Percentiles rank a stretch among this genome's conserved stretches.
These are phyloP conservation scores for Clonostachys chloroleuca DNA, from an alignment of 2,329 filamentous ascomycete genomes.

Conservation along the genomic window DNA sequence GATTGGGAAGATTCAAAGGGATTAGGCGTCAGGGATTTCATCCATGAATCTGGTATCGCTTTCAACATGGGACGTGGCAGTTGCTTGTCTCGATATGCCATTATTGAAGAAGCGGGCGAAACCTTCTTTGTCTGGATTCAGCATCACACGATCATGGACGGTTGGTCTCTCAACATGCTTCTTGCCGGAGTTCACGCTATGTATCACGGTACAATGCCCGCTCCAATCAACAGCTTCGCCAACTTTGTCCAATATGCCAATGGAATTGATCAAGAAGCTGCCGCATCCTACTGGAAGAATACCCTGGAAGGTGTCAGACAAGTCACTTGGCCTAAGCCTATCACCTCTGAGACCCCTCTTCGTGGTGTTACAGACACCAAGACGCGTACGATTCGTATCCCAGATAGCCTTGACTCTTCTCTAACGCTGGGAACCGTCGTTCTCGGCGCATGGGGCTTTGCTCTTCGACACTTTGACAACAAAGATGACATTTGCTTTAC, in stretches of 20 bases:
- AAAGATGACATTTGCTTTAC: slow-evolving; percentile 27
- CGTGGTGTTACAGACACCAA: neutral
- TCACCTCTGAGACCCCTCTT: neutral
- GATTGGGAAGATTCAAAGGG: slow-evolving; percentile 1
- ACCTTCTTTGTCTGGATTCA: slow-evolving; percentile 13
- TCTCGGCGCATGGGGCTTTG: slow-evolving; percentile 18
- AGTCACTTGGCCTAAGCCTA: neutral
- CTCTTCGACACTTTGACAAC: slow-evolving; percentile 14
- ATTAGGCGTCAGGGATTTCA: neutral
- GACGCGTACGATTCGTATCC: neutral
- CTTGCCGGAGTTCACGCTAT: slow-evolving; percentile 1
- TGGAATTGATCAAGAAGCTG: slow-evolving; percentile 1
- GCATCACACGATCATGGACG: slow-evolving; percentile 19
- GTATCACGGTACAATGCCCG: slow-evolving; percentile 8
- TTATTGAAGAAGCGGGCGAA: slow-evolving; percentile 3
- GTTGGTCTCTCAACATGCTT: slow-evolving; percentile 10
- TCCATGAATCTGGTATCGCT: neutral
- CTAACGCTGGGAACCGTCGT: slow-evolving; percentile 11
- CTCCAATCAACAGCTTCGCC: neutral
- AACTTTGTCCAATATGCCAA: slow-evolving; percentile 6
- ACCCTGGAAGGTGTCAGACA: slow-evolving; percentile 6
- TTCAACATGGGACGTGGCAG: slow-evolving; percentile 6
- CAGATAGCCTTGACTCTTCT: neutral
- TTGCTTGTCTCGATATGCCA: slow-evolving; percentile 4
- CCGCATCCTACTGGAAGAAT: slow-evolving; percentile 6